Base-by-base conservation (phyloP, 2,329 filamentous ascomycete species). In the Penicillium psychrosexuale region DNA sequence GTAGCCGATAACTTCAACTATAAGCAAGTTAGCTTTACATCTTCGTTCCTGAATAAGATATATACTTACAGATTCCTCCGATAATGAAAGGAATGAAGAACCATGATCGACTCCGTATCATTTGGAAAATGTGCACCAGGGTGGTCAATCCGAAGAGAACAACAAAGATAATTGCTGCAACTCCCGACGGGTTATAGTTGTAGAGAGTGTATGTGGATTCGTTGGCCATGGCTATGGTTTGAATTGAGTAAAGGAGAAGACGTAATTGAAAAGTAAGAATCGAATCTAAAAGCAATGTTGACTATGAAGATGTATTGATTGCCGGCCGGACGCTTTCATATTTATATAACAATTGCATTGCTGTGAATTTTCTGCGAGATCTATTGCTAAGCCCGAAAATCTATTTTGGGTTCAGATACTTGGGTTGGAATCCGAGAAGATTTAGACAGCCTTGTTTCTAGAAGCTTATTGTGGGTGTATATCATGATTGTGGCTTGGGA, bases 41-140 rank as follows among this genome's bases (percentile, higher is more conserved):
- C 2, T 17, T 27, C 0, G 12, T 34, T 19, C 15, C 3, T 38
- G 2, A 4, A 30, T 45, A 7, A 3, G 15, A 33, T 27, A 11
- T 44, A 34, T 24, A 42, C 51, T 36, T 28, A 53, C 51, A 53
- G 11, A 48, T 6, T n/a, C 51, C 51, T 12, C 51, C 51, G 1
- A 48, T 31, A 6, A 40, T 30, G n/a, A 53, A 53, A 19, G 36
- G 9, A 31, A 48, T 47, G 36, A 53, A 47, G 24, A 39, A 47
- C 43, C 44, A 48, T 15, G 36, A 22, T 19, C 43, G 43, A 37
- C 30, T 36, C 15, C 43, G 31, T 8, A 42, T n/a, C 43, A 48
- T 36, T 30, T 47, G 43, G 19, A 30, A 40, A 33, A 48, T n/a
- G 24, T 53, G 51, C 8, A 22, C n/a, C 11, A 33, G 6, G n/a